Evolutionary conservation across 2,329 filamentous ascomycete genomes (phyloP), one percentile per base, ranked within the genome.

Genomic region (Xylaria sp.): DNA sequence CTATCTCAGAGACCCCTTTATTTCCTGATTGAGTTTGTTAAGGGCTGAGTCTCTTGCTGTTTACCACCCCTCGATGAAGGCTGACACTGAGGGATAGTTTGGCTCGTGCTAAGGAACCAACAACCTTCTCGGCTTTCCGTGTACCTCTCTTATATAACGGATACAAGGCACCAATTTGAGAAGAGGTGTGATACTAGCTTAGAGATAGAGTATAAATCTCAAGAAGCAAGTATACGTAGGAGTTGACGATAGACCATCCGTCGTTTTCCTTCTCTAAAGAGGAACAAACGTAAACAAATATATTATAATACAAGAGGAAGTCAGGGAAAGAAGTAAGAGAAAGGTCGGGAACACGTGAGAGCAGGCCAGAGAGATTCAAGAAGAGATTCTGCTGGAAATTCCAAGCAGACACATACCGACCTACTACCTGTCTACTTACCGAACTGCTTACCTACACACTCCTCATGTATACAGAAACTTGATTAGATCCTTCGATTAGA

Each of bases 321-420:
- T 13, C n/a, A 18, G n/a, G 31, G n/a, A 56, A 44, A 68, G 52
- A 46, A 51, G 61, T 55, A 54, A 57, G 46, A 9, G 20, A 23
- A 57, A 15, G 13, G n/a, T 12, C 13, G 12, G 41, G 56, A 52
- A 7, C n/a, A 5, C 28, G 31, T 25, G 23, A 34, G 34, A 37
- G 10, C 10, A 31, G 18, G n/a, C 15, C 2, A 18, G 31, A 55
- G 54, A 59, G 48, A 37, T 9, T 37, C 25, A 20, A 28, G 62
- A 37, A 46, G 54, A 7, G 28, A 60, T 34, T 28, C 44, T 23
- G 28, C 50, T 37, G 18, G 23, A 28, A 28, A 23, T 46, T 54
- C 60, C 52, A 50, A 46, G 41, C 10, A 31, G 6, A 46, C n/a
- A 18, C 4, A 10, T 37, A 37, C 4, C 7, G 8, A 10, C 31